These are phyloP conservation scores for Melocanna baccifera DNA, from an alignment of 176 grass and related monocot species.

Conservation along the genomic window DNA sequence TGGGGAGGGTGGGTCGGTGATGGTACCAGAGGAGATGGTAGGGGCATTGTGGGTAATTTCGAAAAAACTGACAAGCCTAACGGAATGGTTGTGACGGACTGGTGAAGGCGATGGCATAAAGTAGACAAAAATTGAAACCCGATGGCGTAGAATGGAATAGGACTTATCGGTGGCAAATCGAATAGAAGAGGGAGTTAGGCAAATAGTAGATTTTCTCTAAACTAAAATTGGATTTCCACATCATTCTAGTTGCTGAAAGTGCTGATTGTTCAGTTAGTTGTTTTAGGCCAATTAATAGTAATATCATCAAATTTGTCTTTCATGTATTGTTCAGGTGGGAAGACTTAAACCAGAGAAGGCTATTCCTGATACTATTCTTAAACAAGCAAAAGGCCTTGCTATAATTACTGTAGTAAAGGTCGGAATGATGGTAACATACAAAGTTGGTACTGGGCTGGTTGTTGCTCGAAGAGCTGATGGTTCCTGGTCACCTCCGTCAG, in stretches of 20 bases:
- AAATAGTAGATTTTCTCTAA: too few species aligned
- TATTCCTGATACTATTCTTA: slow-evolving; percentile 64
- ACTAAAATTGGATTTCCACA: background rate
- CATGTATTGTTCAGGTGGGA: slow-evolving; percentile 52
- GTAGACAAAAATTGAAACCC: too few species aligned
- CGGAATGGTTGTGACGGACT: too few species aligned
- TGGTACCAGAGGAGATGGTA: too few species aligned
- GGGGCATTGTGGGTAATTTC: too few species aligned
- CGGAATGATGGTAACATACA: slow-evolving; percentile 70
- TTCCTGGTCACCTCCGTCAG: slow-evolving; percentile 75
- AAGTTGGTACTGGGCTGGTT: slow-evolving; percentile 70
- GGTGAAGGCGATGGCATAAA: too few species aligned
- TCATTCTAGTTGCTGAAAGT: slow-evolving; percentile 3
- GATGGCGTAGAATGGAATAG: too few species aligned
- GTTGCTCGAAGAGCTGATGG: slow-evolving; percentile 63
- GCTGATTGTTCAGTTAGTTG: slow-evolving; percentile 5
- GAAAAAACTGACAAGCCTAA: too few species aligned
- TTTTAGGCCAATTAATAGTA: background rate
- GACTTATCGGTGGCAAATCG: too few species aligned
- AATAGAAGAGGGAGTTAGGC: too few species aligned
- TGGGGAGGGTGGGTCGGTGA: too few species aligned
- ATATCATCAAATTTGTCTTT: background rate
- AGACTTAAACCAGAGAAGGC: slow-evolving; percentile 63
- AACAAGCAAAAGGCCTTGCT: slow-evolving; percentile 79
- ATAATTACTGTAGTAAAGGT: slow-evolving; percentile 76